Conservation (phyloP, 1,284 basidiomycete species). For the Cutaneotrichosporon sp. region DNA sequence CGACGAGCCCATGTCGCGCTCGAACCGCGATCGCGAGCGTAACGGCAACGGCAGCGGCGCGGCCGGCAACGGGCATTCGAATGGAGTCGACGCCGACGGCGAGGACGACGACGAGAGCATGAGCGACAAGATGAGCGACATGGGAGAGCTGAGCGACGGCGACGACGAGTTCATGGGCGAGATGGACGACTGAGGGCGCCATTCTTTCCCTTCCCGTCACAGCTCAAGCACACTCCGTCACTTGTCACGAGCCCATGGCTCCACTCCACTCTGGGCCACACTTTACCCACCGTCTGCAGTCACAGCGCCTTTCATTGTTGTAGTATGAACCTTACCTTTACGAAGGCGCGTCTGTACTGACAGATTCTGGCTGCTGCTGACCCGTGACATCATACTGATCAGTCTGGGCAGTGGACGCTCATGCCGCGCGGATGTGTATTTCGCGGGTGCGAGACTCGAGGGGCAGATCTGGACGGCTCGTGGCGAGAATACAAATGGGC, state of each 20-base stretch:
- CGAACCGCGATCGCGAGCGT: slow-evolving; percentile 6
- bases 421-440: too few relatives aligned
- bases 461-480: too few relatives aligned
- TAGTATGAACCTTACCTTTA: background rate
- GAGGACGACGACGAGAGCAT: slow-evolving; percentile 63
- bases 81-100: slow-evolving; percentile 60
- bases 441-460: too few relatives aligned
- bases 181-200: slow-evolving; percentile 34
- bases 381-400: background rate
- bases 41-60: slow-evolving; percentile 16
- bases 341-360: background rate
- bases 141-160: slow-evolving; percentile 78
- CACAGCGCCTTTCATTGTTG: background rate
- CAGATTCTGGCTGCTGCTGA: background rate
- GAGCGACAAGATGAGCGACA: slow-evolving; percentile 89
- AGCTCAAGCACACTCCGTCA: background rate
- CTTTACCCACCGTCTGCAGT: background rate
- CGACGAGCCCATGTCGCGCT: slow-evolving; percentile 38
- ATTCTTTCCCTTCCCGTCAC: background rate
- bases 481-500: too few relatives aligned
- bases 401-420: too few relatives aligned
- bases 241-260: background rate
- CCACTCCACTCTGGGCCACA: background rate
- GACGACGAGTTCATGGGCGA: slow-evolving; percentile 61
- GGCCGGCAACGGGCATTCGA: slow-evolving; percentile 27